phyloP scores from a whole-genome alignment of 441 rosid species.

The Populus hybrid region DNA sequence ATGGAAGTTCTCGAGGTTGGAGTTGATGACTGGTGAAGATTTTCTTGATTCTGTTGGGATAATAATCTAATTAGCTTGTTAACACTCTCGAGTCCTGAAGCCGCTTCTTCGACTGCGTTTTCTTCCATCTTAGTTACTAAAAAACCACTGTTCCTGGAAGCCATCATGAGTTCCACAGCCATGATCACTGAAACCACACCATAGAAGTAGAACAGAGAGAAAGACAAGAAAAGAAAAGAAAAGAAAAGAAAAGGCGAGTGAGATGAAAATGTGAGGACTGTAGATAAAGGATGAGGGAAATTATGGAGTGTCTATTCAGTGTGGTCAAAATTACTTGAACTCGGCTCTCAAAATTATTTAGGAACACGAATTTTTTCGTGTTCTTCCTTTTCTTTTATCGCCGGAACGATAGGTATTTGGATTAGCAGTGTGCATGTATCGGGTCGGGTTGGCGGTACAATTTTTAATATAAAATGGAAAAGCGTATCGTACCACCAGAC shows the following conservation, averaged over 20 bases:
- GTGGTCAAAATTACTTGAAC: not conserved
- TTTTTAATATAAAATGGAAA: too few species aligned
- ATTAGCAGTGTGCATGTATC: not conserved
- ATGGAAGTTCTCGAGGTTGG: conserved; percentile 23
- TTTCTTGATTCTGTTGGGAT: conserved; percentile 32
- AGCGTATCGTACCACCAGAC: too few species aligned
- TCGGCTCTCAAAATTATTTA: not conserved
- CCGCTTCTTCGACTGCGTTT: conserved; percentile 75
- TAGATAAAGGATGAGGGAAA: conserved; percentile 26
- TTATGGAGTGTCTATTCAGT: too few species aligned
- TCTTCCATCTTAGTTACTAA: conserved; percentile 40
- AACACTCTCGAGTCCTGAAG: conserved; percentile 76
- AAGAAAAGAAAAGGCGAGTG: conserved; percentile 1
- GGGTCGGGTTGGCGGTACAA: not conserved
- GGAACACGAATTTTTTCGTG: not conserved
- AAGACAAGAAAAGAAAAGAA: not conserved
- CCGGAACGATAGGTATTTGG: not conserved
- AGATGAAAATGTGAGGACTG: conserved; percentile 19
- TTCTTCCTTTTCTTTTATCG: not conserved
- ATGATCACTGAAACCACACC: conserved; percentile 34
- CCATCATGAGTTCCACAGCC: conserved; percentile 77
- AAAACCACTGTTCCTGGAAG: conserved; percentile 38
- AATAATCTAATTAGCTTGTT: conserved; percentile 66
- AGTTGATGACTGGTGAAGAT: conserved; percentile 26
- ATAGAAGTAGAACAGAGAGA: conserved; percentile 7